Conservation (phyloP, 257 asterid species). For the Linaria vulgaris region DNA sequence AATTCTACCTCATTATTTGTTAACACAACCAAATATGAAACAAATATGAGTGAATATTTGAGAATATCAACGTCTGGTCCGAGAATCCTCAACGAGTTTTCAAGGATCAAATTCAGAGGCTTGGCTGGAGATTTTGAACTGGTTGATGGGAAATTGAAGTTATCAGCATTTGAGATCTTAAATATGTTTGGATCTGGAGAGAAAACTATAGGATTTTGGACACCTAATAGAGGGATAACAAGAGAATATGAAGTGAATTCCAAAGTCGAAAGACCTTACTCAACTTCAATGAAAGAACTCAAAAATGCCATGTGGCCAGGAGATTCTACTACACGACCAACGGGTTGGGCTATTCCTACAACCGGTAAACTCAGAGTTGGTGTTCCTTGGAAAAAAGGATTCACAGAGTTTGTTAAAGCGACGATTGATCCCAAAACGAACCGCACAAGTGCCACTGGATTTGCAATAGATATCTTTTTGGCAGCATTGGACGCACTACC, state of each 20-base stretch:
- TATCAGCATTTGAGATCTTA: slow-evolving; percentile 38
- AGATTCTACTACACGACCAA: slow-evolving; percentile 33
- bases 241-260: slow-evolving; percentile 6
- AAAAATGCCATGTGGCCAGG: slow-evolving; percentile 51
- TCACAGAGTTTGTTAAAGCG: slow-evolving; percentile 35
- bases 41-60: background rate
- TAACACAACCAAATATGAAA: too few species aligned
- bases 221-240: slow-evolving; percentile 31
- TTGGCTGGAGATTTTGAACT: slow-evolving; percentile 38
- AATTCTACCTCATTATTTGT: slow-evolving; percentile 2
- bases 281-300: slow-evolving; percentile 29
- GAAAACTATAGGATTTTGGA: slow-evolving; percentile 47
- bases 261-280: slow-evolving; percentile 10
- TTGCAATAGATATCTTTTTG: slow-evolving; percentile 38
- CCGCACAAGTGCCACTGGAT: slow-evolving; percentile 29
- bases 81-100: slow-evolving; percentile 25
- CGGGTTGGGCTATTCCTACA: slow-evolving; percentile 40
- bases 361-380: slow-evolving; percentile 32
- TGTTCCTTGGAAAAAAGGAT: slow-evolving; percentile 42
- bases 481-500: slow-evolving; percentile 21
- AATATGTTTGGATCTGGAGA: slow-evolving; percentile 41
- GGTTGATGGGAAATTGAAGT: slow-evolving; percentile 29
- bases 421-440: slow-evolving; percentile 23
- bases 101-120: slow-evolving; percentile 34
- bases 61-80: slow-evolving; percentile 35